These are phyloP conservation scores for Kuraishia borneana DNA, from an alignment of 805 yeast species.

Conservation along the genomic window DNA sequence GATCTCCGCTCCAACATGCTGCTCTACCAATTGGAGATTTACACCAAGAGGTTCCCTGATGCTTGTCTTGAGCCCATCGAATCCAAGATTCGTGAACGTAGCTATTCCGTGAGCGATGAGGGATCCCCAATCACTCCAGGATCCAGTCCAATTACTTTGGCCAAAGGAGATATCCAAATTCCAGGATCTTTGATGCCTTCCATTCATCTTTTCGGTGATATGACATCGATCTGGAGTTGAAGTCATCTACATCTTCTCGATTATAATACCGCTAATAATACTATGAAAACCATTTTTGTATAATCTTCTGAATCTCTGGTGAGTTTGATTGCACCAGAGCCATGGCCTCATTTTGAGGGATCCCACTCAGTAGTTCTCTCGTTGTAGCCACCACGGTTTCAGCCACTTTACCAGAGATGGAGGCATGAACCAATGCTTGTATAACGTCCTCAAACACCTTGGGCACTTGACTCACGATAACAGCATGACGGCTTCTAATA, in stretches of 20 bases:
- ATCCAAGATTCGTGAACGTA: no score
- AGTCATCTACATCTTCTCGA: constrained; percentile 5
- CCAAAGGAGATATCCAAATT: no score
- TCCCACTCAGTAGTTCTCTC: constrained; percentile 47
- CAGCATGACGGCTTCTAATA: constrained; percentile 55
- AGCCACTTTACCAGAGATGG: constrained; percentile 65
- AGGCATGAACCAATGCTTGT: constrained; percentile 59
- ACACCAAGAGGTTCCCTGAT: no score
- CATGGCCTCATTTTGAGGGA: constrained; percentile 66
- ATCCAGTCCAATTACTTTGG: no score
- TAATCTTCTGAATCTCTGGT: constrained; percentile 47
- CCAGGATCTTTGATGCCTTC: no score
- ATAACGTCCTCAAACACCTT: constrained; percentile 58
- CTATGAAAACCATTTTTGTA: constrained; percentile 4
- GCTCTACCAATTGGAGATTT: no score
- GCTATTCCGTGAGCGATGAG: no score
- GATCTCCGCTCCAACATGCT: background rate
- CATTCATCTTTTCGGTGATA: no score
- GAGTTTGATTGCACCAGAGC: constrained; percentile 51
- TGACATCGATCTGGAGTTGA: background rate
- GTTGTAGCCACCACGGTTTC: constrained; percentile 50
- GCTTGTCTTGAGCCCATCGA: no score
- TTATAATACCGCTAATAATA: constrained; percentile 3
- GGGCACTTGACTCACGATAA: constrained; percentile 43
- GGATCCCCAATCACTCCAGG: no score